Conservation (phyloP, 2,329 filamentous ascomycete species). For the Ceratocystis albifundus region DNA sequence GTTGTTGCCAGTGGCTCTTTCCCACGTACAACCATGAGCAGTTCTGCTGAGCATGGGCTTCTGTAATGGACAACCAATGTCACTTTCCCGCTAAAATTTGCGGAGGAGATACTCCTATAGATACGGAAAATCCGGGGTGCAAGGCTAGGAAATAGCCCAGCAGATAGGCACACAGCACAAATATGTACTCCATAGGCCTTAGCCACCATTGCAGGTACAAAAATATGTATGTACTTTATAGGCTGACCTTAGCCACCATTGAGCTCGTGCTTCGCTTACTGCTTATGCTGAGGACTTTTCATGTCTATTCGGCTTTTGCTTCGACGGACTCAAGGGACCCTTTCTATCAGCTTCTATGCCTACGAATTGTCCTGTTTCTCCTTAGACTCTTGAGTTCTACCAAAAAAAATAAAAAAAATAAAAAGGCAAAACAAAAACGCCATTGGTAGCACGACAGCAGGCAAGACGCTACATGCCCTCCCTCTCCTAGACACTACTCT, state of each 20-base stretch:
- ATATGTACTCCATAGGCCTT: neutral
- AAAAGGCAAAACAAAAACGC: neutral
- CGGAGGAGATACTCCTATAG: neutral
- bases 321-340: neutral
- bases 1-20: neutral
- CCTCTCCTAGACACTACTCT: neutral
- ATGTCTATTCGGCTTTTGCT: neutral
- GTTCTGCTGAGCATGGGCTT: neutral
- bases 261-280: neutral
- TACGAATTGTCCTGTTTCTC: neutral
- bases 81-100: neutral
- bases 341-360: neutral
- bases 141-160: neutral
- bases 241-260: neutral
- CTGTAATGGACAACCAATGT: neutral
- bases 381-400: neutral
- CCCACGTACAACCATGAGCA: too few species aligned
- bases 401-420: too few species aligned
- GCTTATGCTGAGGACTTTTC: neutral
- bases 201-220: neutral
- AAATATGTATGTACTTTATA: too few species aligned
- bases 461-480: neutral
- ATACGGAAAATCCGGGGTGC: neutral
- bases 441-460: neutral
- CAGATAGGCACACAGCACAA: neutral